A percentile compares a stretch with the other conserved stretches of the same genome.
Conservation (phyloP, 202 grass and related monocot species). For the Tripidium arundinaceum region DNA sequence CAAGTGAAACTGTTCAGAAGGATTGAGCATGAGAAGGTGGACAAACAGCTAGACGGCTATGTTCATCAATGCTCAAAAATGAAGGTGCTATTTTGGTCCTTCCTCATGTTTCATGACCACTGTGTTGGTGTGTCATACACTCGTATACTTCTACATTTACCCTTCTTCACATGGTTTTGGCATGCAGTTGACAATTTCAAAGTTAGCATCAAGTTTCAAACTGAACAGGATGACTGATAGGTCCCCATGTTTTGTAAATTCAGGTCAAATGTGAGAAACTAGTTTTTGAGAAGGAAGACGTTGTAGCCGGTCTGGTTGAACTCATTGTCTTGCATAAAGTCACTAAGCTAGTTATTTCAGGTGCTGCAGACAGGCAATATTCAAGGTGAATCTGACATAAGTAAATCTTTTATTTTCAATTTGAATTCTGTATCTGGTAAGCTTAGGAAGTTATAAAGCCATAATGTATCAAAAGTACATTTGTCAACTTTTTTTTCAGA, state of each 20-base stretch:
- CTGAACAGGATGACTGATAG: not conserved
- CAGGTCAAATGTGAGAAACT: constrained; percentile 64
- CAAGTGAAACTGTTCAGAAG: constrained; percentile 54
- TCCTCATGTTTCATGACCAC: not conserved
- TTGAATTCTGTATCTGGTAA: not conserved
- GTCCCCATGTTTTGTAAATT: not conserved
- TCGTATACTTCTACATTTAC: not conserved
- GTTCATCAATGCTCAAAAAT: constrained; percentile 43
- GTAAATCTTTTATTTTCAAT: not conserved
- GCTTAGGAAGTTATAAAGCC: not conserved
- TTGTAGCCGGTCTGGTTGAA: constrained; percentile 47
- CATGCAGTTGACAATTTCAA: not conserved
- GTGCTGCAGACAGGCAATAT: constrained; percentile 61
- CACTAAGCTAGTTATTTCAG: constrained; percentile 60
- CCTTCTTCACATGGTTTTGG: constrained; percentile 10
- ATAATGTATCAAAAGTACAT: not conserved
- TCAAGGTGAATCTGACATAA: constrained; percentile 43
- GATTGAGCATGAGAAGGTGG: constrained; percentile 46
- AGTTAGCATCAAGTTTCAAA: constrained; percentile 1
- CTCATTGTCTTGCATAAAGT: constrained; percentile 48
- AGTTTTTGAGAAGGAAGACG: constrained; percentile 56
- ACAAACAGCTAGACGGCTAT: constrained; percentile 53
- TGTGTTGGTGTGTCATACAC: not conserved
- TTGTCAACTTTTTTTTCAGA: constrained; percentile 31
- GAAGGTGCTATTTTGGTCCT: constrained; percentile 44